phyloP scores from a whole-genome alignment of 2,329 filamentous ascomycete genomes.

The Pestalotiopsis fici region DNA sequence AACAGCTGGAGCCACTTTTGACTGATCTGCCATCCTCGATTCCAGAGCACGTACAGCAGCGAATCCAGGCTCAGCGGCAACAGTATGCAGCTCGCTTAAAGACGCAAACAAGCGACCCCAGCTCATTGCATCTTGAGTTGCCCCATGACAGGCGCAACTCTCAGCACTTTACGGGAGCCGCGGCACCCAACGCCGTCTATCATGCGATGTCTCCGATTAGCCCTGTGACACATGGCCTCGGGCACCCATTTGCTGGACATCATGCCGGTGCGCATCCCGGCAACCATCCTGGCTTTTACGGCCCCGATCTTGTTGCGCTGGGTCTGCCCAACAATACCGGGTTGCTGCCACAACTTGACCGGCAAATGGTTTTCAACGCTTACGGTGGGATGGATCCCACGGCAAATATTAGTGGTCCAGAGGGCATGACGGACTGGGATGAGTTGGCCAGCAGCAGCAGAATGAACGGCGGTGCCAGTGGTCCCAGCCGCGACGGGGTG shows the following conservation, averaged over 20 bases:
- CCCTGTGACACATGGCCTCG: conserved; percentile 42
- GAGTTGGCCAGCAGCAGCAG: conserved; percentile 35
- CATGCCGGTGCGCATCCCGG: not conserved
- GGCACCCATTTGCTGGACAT: conserved; percentile 24
- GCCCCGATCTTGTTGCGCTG: conserved; percentile 54
- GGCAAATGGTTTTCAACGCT: conserved; percentile 74
- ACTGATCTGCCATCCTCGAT: conserved; percentile 33
- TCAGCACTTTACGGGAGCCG: conserved; percentile 36
- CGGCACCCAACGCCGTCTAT: conserved; percentile 32
- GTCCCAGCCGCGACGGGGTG: conserved; percentile 23
- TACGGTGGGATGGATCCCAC: conserved; percentile 58
- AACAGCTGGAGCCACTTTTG: conserved; percentile 37
- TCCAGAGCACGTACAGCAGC: conserved; percentile 35
- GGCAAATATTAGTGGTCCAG: conserved; percentile 33
- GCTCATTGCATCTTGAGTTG: conserved; percentile 36
- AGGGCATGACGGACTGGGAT: conserved; percentile 49
- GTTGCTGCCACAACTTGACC: conserved; percentile 69
- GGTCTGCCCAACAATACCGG: conserved; percentile 49
- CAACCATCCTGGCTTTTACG: conserved; percentile 41
- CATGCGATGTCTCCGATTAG: conserved; percentile 54
- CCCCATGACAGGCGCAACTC: conserved; percentile 17
- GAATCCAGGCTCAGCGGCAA: conserved; percentile 32
- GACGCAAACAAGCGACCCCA: conserved; percentile 40
- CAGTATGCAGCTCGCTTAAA: conserved; percentile 40
- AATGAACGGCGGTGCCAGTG: conserved; percentile 25